A percentile compares a stretch with the other conserved stretches of the same genome.
Conservation (phyloP, 2,329 filamentous ascomycete genomes). For the Tolypocladium tropicale region DNA sequence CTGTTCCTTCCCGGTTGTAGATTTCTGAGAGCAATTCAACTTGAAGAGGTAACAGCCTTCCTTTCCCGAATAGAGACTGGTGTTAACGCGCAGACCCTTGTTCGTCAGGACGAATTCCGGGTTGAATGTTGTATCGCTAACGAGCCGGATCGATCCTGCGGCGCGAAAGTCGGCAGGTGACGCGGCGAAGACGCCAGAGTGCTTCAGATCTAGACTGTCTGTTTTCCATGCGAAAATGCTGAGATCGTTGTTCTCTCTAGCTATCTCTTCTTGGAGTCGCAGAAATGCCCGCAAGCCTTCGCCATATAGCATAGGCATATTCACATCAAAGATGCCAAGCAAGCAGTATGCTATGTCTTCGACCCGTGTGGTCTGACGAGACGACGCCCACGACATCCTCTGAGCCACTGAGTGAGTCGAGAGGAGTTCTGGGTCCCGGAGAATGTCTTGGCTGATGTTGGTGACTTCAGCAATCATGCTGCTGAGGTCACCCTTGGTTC, state of each 20-base stretch:
- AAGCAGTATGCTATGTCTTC: conserved; percentile 16
- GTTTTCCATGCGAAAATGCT: conserved; percentile 13
- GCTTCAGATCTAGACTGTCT: neutral
- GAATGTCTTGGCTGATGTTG: neutral
- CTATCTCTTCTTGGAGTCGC: conserved; percentile 14
- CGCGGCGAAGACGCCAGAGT: conserved; percentile 1
- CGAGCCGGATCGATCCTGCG: neutral
- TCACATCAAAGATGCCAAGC: conserved; percentile 13
- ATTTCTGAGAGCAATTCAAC: conserved; percentile 1
- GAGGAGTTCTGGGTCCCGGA: neutral
- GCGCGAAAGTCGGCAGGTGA: conserved; percentile 1
- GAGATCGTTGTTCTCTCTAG: conserved; percentile 8
- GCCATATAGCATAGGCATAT: conserved; percentile 16
- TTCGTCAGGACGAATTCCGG: conserved; percentile 4
- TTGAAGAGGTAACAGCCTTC: neutral
- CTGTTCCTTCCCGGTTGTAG: neutral
- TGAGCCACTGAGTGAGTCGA: conserved; percentile 5
- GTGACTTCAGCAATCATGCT: conserved; percentile 1
- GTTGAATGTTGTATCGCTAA: conserved; percentile 1
- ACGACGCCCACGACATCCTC: conserved; percentile 14
- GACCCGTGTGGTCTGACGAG: conserved; percentile 9
- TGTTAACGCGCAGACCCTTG: conserved; percentile 3
- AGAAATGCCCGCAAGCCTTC: conserved; percentile 8
- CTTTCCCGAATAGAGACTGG: neutral
- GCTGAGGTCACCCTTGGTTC: neutral